phyloP scores from a whole-genome alignment of 2,329 filamentous ascomycete genomes.

The Penicillium sp. region DNA sequence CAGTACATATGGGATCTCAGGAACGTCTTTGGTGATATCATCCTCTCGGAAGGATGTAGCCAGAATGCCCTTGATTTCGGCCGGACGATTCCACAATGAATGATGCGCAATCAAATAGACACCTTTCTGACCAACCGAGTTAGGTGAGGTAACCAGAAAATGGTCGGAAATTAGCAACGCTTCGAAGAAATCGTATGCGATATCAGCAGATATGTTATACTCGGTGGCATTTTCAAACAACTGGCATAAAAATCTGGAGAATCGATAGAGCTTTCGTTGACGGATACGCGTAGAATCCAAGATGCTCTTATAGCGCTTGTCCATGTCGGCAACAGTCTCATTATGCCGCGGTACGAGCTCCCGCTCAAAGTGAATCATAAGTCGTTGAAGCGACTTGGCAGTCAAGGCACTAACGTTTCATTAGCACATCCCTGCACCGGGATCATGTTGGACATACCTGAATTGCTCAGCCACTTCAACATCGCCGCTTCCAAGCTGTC shows the following conservation, averaged over 20 bases:
- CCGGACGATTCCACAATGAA: constrained; percentile 69
- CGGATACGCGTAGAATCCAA: constrained; percentile 94
- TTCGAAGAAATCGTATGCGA: constrained; percentile 75
- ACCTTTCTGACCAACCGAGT: constrained; percentile 69
- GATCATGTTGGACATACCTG: not conserved
- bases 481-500: constrained; percentile 87
- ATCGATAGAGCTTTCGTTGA: constrained; percentile 94
- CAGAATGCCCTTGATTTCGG: constrained; percentile 83
- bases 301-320: constrained; percentile 93
- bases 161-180: constrained; percentile 79
- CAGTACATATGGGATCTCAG: constrained; percentile 75
- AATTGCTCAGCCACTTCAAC: constrained; percentile 98
- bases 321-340: constrained; percentile 84
- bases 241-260: constrained; percentile 85
- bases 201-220: constrained; percentile 75
- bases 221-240: constrained; percentile 97
- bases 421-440: not conserved
- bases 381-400: constrained; percentile 83
- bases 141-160: constrained; percentile 74
- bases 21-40: constrained; percentile 68
- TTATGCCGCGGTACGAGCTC: constrained; percentile 83
- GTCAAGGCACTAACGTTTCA: constrained; percentile 67
- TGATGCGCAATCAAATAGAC: constrained; percentile 84
- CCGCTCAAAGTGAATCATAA: constrained; percentile 88
- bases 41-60: constrained; percentile 74